Evolutionary conservation across 129 eudicot species (phyloP), one percentile per base, ranked within the genome.

Genomic region (Artemisia annua): DNA sequence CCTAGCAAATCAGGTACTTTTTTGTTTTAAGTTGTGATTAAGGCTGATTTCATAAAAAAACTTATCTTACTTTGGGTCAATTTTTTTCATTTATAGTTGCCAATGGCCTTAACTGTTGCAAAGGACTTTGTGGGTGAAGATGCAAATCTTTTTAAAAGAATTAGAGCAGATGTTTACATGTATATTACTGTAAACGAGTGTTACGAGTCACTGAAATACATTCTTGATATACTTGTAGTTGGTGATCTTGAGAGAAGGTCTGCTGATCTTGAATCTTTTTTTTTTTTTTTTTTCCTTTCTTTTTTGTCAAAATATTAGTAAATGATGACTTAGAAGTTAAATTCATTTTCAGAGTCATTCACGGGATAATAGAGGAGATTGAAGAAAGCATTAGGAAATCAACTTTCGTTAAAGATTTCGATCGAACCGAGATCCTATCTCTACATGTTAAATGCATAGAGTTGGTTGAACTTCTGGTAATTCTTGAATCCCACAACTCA

Each of bases 241-340:
- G 98, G 98, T 19, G 97, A 94, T 52, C 69, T 84, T 19, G 98
- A 94, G 83, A 88, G 89, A 86, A 90, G 97, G 98, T 92, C 83
- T 12, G 6, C 6, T 48, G 15, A 17, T 63, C 61, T 63, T 54
- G 14, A 54, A 62, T 22, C 62, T 15, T 39, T 39, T 39, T 39
- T 39, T 24, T 51, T 11, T 19, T 39, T 39, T 39, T 1, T 6
- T 24, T 51, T 11, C 15, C 5, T 39, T 39, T 39, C 5, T 16
- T 62, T 11, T n/a, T 53, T 71, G 26, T 13, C 2, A 32, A 26
- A 55, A 63, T 77, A 18, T 26, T 58, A 19, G 16, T 14, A 49
- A 13, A 52, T 35, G 48, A 20, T 51, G 43, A 2, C 15, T 58
- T 51, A 11, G n/a, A 78, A 69, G 15, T 57, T 66, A 5, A 44